A percentile compares a stretch with the other conserved stretches of the same genome.
phyloP scores from a whole-genome alignment of 495 filamentous ascomycete species.

The Aspergillus hancockii region DNA sequence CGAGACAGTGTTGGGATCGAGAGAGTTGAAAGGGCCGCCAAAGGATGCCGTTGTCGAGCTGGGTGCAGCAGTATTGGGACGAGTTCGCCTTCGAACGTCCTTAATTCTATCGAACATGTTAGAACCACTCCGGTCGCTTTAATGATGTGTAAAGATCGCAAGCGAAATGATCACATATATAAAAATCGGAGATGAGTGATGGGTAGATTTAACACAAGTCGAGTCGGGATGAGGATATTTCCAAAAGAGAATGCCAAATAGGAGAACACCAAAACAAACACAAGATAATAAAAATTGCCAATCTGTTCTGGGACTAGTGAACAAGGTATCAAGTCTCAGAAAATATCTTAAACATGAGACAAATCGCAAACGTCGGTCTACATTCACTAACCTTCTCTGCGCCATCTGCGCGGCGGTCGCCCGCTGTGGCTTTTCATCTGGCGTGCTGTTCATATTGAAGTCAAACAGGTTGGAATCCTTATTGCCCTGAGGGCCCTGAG shows the following conservation, averaged over 20 bases:
- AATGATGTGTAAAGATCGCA: constrained; percentile 1
- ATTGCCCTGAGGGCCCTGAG: constrained; percentile 38
- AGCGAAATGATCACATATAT: constrained; percentile 8
- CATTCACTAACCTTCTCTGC: constrained; percentile 50
- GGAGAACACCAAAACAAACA: constrained; percentile 7
- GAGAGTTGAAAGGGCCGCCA: constrained; percentile 30
- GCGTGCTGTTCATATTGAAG: constrained; percentile 45
- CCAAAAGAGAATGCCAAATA: constrained; percentile 4
- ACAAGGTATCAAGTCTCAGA: neutral
- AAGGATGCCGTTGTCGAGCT: constrained; percentile 26
- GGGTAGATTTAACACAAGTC: constrained; percentile 5
- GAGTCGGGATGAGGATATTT: constrained; percentile 7
- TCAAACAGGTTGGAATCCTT: constrained; percentile 30
- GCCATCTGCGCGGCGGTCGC: constrained; percentile 56
- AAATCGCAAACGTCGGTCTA: constrained; percentile 24
- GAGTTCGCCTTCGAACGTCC: constrained; percentile 32
- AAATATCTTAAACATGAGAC: constrained; percentile 2
- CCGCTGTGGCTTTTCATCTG: constrained; percentile 48
- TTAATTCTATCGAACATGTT: constrained; percentile 35
- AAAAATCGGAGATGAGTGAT: neutral
- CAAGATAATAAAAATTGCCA: constrained; percentile 10
- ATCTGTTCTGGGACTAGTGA: neutral
- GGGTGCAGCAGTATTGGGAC: constrained; percentile 25
- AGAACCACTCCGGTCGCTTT: constrained; percentile 5
- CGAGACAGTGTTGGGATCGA: constrained; percentile 31